Evolutionary conservation across 345 rosid genomes (phyloP).

Genomic region (Aegle marmelos): DNA sequence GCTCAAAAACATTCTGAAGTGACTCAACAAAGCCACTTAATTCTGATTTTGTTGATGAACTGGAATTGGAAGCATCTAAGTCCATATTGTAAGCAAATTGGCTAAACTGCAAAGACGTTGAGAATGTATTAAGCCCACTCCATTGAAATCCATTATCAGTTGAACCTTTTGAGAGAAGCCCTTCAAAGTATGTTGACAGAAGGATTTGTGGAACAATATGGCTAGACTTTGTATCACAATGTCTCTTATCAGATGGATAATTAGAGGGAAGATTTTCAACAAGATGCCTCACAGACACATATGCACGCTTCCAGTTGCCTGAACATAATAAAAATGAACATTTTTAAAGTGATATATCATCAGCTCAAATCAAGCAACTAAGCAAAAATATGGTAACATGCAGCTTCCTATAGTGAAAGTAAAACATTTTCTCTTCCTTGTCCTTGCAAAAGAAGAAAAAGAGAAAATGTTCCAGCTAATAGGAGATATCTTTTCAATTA

Average conservation of each 20-base stretch:
- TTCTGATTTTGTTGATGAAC: slow-evolving; percentile 46
- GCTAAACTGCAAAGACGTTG: slow-evolving; percentile 38
- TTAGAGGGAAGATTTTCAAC: slow-evolving; percentile 47
- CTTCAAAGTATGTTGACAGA: slow-evolving; percentile 71
- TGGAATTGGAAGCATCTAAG: slow-evolving; percentile 31
- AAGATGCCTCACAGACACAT: slow-evolving; percentile 69
- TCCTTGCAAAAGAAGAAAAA: background rate
- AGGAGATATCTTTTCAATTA: no score
- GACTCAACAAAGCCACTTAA: slow-evolving; percentile 49
- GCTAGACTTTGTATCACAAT: slow-evolving; percentile 25
- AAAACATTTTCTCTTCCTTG: background rate
- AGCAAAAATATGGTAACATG: slow-evolving; percentile 1
- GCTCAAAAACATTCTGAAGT: slow-evolving; percentile 49
- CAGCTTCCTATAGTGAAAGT: background rate
- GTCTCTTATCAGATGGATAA: slow-evolving; percentile 33
- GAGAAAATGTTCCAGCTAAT: background rate
- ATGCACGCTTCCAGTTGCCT: slow-evolving; percentile 94
- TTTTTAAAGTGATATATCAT: slow-evolving; percentile 31
- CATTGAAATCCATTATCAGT: slow-evolving; percentile 50
- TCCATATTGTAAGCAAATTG: slow-evolving; percentile 32
- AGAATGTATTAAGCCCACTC: slow-evolving; percentile 50
- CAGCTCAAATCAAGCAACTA: slow-evolving; percentile 23
- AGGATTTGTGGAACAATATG: slow-evolving; percentile 52
- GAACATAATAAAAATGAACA: slow-evolving; percentile 43
- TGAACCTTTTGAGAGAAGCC: slow-evolving; percentile 45